Evolutionary conservation across 192 early-diverging fungal species (phyloP), one percentile per base, ranked within the genome.

Genomic region (Umbelopsis vinacea): DNA sequence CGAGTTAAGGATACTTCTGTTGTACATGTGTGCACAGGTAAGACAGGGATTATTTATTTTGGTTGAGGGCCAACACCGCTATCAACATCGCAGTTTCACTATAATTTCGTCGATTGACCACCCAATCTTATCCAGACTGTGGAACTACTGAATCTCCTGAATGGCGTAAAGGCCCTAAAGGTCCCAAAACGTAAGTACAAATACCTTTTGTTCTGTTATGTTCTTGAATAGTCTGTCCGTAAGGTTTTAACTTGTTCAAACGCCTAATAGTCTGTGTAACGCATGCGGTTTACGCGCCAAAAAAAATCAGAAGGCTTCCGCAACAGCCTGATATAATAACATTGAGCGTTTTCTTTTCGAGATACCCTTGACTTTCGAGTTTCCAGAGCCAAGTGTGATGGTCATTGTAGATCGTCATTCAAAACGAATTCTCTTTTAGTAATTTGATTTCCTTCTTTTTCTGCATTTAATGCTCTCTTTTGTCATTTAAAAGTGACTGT

Each of bases 131-230:
- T 43, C 37, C 70, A 47, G 75, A 76, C 37, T 87, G 85, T 77
- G 79, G 82, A 35, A 87, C 85, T 3, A 83, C 74, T 37, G 76
- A 81, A 52, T 76, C 82, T 37, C 84, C 86, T 12, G 86, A 85
- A 73, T 88, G 86, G 86, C 71, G 86, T 52, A 74, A 78, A 43
- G 86, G 86, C 22, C 86, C 83, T 43, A 82, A 80, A n/a, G 86
- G 86, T 6, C 83, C 83, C 48, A 85, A 85, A 55, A 85, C 81
- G 79, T 81, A 81, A 71, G 76, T 74, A 11, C 6, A 50, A 17
- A 50, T 50, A n/a, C 15, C 7, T 19, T n/a, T 50, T 17, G n/a
- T 8, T 21, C 15, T 50, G 48, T 9, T 50, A 19, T n/a, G n/a
- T n/a, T 50, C 5, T 21, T 46, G 57, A 50, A 67, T 15, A 0